Evolutionary conservation across 768 basidiomycete species (phyloP).

Genomic region (Pleurotus salmoneostramineus): DNA sequence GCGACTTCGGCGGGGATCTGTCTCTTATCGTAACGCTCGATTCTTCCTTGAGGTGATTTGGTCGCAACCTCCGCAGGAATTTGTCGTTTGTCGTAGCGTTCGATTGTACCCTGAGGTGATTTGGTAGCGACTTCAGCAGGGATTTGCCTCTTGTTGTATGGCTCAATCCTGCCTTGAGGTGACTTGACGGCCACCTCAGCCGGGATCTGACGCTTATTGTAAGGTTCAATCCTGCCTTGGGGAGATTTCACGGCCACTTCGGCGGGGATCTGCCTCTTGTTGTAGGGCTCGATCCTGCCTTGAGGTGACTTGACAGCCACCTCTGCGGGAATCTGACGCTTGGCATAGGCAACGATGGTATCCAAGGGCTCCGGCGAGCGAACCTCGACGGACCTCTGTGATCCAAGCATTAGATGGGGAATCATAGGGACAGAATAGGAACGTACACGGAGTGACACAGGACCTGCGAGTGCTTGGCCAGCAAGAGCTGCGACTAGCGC

Average conservation of each 20-base stretch:
- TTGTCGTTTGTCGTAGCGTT: constrained; percentile 12
- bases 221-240: constrained; percentile 14
- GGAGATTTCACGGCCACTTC: constrained; percentile 22
- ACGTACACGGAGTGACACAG: constrained; percentile 40
- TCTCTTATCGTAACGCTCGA: constrained; percentile 19
- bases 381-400: constrained; percentile 18
- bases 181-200: constrained; percentile 29
- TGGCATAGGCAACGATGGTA: constrained; percentile 39
- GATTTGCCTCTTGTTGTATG: constrained; percentile 16
- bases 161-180: constrained; percentile 24
- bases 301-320: constrained; percentile 19
- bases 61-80: constrained; percentile 23
- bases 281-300: constrained; percentile 17
- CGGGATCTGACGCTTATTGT: constrained; percentile 13
- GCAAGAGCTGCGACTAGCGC: constrained; percentile 38
- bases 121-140: constrained; percentile 8
- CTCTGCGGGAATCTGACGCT: constrained; percentile 28
- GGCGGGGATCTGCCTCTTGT: constrained; percentile 23
- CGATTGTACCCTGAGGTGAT: constrained; percentile 11
- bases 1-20: constrained; percentile 11
- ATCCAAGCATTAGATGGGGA: not conserved
- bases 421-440: constrained; percentile 10
- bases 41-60: constrained; percentile 22
- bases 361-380: constrained; percentile 30
- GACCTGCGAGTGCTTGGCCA: constrained; percentile 36